Conservation (phyloP, 441 rosid species). For the Aleurites moluccanus region DNA sequence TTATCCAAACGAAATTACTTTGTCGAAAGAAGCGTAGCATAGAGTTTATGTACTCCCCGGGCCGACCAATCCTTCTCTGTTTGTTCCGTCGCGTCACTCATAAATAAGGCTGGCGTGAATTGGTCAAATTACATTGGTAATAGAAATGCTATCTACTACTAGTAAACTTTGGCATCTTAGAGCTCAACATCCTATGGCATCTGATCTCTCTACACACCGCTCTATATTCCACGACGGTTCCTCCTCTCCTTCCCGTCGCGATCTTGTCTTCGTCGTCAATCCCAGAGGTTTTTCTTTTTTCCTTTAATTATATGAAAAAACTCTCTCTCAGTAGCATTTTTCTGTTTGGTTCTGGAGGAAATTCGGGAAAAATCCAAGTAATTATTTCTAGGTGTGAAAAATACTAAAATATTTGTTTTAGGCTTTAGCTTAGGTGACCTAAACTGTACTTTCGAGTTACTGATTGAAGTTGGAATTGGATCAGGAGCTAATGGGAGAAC, state of each 20-base stretch:
- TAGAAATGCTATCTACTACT: conserved; percentile 20
- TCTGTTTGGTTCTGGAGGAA: conserved; percentile 1
- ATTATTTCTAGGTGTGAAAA: conserved; percentile 1
- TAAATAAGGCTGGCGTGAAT: conserved; percentile 25
- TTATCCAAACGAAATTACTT: too few species aligned
- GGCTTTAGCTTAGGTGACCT: neutral
- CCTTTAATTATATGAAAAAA: neutral
- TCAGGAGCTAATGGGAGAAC: conserved; percentile 96
- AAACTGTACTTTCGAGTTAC: neutral
- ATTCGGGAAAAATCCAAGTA: neutral
- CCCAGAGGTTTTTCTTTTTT: conserved; percentile 58
- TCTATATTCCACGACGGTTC: conserved; percentile 36
- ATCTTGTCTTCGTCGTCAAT: conserved; percentile 90
- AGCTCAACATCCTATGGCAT: conserved; percentile 43
- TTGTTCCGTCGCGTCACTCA: too few species aligned
- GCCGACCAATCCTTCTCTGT: too few species aligned
- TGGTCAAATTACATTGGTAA: conserved; percentile 39
- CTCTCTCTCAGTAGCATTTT: neutral
- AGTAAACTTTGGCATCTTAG: conserved; percentile 35
- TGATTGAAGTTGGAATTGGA: conserved; percentile 17
- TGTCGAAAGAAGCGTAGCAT: too few species aligned
- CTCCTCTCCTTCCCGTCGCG: conserved; percentile 65
- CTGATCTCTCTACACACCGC: conserved; percentile 49
- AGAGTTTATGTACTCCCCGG: too few species aligned
- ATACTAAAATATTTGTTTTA: neutral